phyloP scores from a whole-genome alignment of 129 eudicot genomes.

The Flaveria sonorensis region DNA sequence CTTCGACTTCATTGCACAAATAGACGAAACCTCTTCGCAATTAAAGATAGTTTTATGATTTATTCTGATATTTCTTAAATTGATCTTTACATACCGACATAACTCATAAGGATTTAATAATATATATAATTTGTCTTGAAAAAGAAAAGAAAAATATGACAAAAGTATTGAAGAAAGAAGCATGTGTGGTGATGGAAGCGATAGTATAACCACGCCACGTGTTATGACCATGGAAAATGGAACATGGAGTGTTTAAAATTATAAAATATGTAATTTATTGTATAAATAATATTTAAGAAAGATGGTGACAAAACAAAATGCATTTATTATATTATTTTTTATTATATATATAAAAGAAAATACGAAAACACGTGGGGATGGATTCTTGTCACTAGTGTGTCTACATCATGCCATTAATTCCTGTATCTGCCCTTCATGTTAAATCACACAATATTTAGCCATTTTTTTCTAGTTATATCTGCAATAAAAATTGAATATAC shows the following conservation, averaged over 20 bases:
- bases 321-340: neutral
- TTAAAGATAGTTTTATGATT: too few species aligned
- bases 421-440: conserved; percentile 18
- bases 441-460: neutral
- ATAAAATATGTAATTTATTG: neutral
- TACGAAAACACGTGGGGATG: conserved; percentile 27
- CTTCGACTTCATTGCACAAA: too few species aligned
- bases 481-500: too few species aligned
- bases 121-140: neutral
- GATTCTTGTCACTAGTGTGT: conserved; percentile 20
- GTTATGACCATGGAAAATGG: neutral
- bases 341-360: neutral
- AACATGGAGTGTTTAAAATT: neutral
- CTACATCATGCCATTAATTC: conserved; percentile 30
- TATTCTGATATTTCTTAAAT: too few species aligned
- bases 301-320: conserved; percentile 28
- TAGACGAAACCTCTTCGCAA: too few species aligned
- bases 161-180: conserved; percentile 14
- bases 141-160: neutral
- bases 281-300: neutral
- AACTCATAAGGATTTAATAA: too few species aligned
- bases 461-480: too few species aligned
- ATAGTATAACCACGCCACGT: conserved; percentile 26
- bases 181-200: conserved; percentile 27
- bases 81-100: too few species aligned